phyloP scores from a whole-genome alignment of 2,329 filamentous ascomycete genomes.

The Alternaria arbusti region DNA sequence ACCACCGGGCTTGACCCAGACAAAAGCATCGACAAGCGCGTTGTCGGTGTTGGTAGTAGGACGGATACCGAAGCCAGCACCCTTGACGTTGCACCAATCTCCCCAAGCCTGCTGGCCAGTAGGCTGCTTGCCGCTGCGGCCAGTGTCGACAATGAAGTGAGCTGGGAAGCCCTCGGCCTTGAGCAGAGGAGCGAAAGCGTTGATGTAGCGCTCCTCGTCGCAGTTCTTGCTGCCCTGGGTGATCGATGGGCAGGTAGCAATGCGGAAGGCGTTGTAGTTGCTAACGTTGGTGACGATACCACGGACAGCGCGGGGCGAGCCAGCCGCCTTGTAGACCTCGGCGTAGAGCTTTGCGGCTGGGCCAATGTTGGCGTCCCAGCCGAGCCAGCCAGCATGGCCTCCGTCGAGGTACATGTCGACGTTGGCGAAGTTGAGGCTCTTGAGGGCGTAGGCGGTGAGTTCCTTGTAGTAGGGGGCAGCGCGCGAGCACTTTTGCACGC shows the following conservation, averaged over 20 bases:
- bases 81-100: constrained; percentile 71
- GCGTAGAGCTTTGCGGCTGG: constrained; percentile 59
- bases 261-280: constrained; percentile 64
- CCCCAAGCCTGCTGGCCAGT: constrained; percentile 64
- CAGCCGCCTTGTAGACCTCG: constrained; percentile 55
- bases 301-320: constrained; percentile 56
- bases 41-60: constrained; percentile 68
- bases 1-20: constrained; percentile 73
- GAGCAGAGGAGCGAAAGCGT: constrained; percentile 59
- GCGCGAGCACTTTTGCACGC: constrained; percentile 61
- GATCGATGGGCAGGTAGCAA: constrained; percentile 54
- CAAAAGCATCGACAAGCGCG: constrained; percentile 67
- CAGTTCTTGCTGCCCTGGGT: constrained; percentile 57
- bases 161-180: constrained; percentile 56
- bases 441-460: constrained; percentile 63
- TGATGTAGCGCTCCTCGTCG: constrained; percentile 61
- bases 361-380: constrained; percentile 65
- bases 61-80: constrained; percentile 69
- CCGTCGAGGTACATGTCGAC: constrained; percentile 70
- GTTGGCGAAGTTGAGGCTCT: constrained; percentile 64
- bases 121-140: constrained; percentile 68
- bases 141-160: constrained; percentile 61
- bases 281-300: constrained; percentile 64
- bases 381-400: constrained; percentile 69
- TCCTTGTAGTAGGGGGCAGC: constrained; percentile 63